phyloP scores from a whole-genome alignment of 23 red algal species.

The Gracilaria gracilis region DNA sequence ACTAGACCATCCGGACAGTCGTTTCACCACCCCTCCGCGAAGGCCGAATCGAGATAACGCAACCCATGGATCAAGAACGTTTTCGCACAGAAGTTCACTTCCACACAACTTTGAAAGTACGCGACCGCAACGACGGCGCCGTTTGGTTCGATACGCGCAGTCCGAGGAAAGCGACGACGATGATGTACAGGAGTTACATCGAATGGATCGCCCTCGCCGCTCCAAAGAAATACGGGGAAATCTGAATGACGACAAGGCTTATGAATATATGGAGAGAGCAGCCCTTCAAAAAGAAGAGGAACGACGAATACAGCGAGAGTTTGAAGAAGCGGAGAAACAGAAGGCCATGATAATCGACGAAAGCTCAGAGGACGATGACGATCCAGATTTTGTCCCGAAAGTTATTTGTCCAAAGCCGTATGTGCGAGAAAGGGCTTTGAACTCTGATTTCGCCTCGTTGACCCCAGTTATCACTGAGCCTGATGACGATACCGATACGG shows the following conservation, averaged over 20 bases:
- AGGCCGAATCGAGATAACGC: background rate
- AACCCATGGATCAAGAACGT: no score
- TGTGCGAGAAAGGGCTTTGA: constrained; percentile 37
- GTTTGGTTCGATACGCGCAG: background rate
- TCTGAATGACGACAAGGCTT: constrained; percentile 23
- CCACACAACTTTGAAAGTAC: background rate
- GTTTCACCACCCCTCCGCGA: no score
- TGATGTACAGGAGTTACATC: background rate
- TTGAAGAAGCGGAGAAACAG: background rate
- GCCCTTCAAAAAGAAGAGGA: background rate
- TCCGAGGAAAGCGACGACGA: background rate
- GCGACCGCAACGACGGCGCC: constrained; percentile 2
- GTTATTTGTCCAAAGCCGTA: constrained; percentile 34
- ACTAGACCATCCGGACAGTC: background rate
- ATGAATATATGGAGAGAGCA: background rate
- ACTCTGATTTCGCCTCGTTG: constrained; percentile 51
- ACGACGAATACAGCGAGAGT: background rate
- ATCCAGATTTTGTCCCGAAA: background rate
- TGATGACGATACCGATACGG: constrained; percentile 53
- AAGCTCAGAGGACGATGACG: constrained; percentile 13
- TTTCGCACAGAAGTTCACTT: background rate
- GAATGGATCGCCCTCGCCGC: constrained; percentile 2
- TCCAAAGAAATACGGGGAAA: constrained; percentile 11
- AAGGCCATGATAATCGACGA: background rate
- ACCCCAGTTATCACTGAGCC: constrained; percentile 46